These are phyloP conservation scores for Fusarium sp. DNA, from an alignment of 2,329 filamentous ascomycete species.

Conservation along the genomic window DNA sequence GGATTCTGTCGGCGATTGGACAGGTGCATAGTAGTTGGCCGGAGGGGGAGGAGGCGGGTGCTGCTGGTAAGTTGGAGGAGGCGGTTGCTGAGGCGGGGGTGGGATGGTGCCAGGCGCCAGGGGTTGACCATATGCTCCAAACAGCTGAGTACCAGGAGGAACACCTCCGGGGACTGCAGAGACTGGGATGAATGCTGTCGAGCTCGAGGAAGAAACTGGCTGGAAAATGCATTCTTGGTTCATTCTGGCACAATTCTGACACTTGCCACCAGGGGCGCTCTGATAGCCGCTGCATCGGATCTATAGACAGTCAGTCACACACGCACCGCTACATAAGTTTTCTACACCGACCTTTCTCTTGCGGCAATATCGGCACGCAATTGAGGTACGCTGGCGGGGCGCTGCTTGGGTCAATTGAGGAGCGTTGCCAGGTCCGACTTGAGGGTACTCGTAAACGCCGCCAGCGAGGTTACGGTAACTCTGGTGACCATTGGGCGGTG, in stretches of 20 bases:
- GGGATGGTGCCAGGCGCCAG: slow-evolving; percentile 54
- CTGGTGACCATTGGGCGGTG: slow-evolving; percentile 47
- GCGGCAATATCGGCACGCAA: slow-evolving; percentile 71
- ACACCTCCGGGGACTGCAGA: slow-evolving; percentile 70
- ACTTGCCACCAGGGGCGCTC: slow-evolving; percentile 69
- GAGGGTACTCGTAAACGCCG: slow-evolving; percentile 51
- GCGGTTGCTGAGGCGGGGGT: slow-evolving; percentile 27
- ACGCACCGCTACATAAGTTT: neutral
- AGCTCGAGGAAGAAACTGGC: slow-evolving; percentile 67
- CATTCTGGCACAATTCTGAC: slow-evolving; percentile 71
- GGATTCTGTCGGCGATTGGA: slow-evolving; percentile 59
- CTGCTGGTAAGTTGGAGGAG: slow-evolving; percentile 40
- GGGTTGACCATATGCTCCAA: slow-evolving; percentile 69
- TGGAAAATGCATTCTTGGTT: slow-evolving; percentile 73
- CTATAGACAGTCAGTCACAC: slow-evolving; percentile 49
- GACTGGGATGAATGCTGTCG: slow-evolving; percentile 70
- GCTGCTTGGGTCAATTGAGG: slow-evolving; percentile 63
- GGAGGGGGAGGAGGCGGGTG: slow-evolving; percentile 48
- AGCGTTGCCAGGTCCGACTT: slow-evolving; percentile 50
- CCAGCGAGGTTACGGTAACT: slow-evolving; percentile 47
- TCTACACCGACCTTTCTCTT: slow-evolving; percentile 65
- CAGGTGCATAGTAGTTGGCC: slow-evolving; percentile 56
- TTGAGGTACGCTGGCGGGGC: slow-evolving; percentile 69
- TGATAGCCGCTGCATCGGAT: slow-evolving; percentile 73
- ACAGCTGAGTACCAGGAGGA: slow-evolving; percentile 67